phyloP scores from a whole-genome alignment of 352 stramenopile genomes.

The Globisporangium apiculatum region DNA sequence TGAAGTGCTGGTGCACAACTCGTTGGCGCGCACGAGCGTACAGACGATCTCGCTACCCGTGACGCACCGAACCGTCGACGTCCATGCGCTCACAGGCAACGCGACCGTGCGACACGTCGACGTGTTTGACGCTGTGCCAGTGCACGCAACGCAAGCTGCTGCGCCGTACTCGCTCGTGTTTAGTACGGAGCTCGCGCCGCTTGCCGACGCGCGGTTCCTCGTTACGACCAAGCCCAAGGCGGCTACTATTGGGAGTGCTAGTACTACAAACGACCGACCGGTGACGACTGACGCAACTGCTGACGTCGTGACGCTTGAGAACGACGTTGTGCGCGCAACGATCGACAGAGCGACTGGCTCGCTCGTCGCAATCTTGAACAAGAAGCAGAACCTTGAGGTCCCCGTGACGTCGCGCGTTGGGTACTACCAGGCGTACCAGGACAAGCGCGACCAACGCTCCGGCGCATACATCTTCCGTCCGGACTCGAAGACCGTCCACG shows the following conservation, averaged over 20 bases:
- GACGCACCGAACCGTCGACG: slow-evolving; percentile 28
- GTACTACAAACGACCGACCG: background rate
- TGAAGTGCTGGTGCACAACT: slow-evolving; percentile 69
- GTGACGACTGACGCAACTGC: slow-evolving; percentile 3
- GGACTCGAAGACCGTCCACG: slow-evolving; percentile 60
- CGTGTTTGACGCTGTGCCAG: slow-evolving; percentile 46
- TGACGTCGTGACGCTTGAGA: slow-evolving; percentile 45
- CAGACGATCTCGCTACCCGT: slow-evolving; percentile 62
- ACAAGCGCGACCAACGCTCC: slow-evolving; percentile 63
- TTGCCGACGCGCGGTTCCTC: slow-evolving; percentile 42
- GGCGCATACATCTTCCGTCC: slow-evolving; percentile 97
- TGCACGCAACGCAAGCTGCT: slow-evolving; percentile 39
- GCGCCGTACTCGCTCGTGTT: slow-evolving; percentile 67
- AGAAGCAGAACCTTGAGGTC: slow-evolving; percentile 58
- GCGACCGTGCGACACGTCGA: slow-evolving; percentile 27
- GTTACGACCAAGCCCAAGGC: slow-evolving; percentile 29
- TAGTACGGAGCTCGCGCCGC: slow-evolving; percentile 45
- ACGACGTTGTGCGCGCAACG: slow-evolving; percentile 42
- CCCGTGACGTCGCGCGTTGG: slow-evolving; percentile 35
- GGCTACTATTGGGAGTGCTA: background rate
- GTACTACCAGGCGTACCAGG: slow-evolving; percentile 68
- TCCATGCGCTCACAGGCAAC: slow-evolving; percentile 30
- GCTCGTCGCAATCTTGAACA: slow-evolving; percentile 62
- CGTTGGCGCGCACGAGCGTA: slow-evolving; percentile 43
- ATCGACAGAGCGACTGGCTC: slow-evolving; percentile 48